These are phyloP conservation scores for Leucocoprinus birnbaumii DNA, from an alignment of 768 basidiomycete species.

Conservation along the genomic window DNA sequence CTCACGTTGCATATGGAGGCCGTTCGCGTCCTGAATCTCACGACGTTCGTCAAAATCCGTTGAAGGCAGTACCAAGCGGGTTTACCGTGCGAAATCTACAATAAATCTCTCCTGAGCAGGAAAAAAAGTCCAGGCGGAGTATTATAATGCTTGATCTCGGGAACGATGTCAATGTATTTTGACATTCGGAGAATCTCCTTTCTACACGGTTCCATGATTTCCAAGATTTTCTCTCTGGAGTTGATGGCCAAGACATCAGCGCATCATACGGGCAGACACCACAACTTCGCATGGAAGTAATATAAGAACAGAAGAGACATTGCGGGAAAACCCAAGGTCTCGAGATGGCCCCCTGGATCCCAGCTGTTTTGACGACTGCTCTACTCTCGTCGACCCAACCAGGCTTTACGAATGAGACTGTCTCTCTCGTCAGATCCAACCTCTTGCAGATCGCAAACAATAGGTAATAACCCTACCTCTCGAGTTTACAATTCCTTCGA, in stretches of 20 bases:
- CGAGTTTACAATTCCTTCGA: neutral
- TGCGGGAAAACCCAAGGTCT: slow-evolving; percentile 4
- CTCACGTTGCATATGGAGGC: no score
- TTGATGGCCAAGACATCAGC: neutral
- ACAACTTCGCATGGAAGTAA: neutral
- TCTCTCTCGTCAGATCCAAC: slow-evolving; percentile 15
- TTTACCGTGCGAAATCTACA: no score
- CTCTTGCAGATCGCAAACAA: slow-evolving; percentile 24
- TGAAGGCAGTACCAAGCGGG: no score
- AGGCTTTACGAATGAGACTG: slow-evolving; percentile 21
- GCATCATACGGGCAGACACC: neutral
- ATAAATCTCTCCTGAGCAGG: no score
- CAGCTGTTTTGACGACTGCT: neutral
- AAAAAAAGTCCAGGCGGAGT: no score
- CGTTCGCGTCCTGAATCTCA: no score
- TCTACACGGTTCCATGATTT: neutral
- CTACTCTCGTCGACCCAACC: slow-evolving; percentile 10
- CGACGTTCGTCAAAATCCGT: no score
- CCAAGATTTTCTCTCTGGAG: neutral
- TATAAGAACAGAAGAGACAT: neutral
- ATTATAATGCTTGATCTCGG: neutral
- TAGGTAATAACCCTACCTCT: slow-evolving; percentile 19
- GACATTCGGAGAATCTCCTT: slow-evolving; percentile 1
- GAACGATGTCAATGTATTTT: neutral
- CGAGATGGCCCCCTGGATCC: neutral